Conservation (phyloP, 495 filamentous ascomycete species). For the Daldinia grandis region DNA sequence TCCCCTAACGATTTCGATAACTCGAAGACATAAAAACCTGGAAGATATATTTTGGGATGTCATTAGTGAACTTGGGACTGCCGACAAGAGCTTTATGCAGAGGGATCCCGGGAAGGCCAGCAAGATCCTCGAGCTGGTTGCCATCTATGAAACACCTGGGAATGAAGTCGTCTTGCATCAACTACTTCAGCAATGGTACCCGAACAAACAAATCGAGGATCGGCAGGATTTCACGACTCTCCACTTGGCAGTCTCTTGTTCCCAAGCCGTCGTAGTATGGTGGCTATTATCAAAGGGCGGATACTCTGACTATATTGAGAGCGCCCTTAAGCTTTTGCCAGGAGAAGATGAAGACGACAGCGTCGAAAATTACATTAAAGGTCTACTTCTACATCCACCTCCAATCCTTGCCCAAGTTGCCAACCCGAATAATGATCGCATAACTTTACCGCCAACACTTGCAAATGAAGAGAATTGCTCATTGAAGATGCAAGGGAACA, state of each 20-base stretch:
- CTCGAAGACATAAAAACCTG: background rate
- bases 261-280: conserved; percentile 21
- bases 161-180: conserved; percentile 11
- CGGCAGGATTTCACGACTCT: conserved; percentile 16
- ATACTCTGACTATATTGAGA: conserved; percentile 19
- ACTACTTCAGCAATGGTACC: conserved; percentile 12
- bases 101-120: background rate
- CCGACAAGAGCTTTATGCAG: background rate
- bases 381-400: conserved; percentile 18
- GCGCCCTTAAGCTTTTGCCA: conserved; percentile 3
- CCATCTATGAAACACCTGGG: conserved; percentile 14
- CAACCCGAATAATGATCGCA: conserved; percentile 12
- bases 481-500: conserved; percentile 10
- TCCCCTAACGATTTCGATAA: conserved; percentile 20
- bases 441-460: conserved; percentile 3
- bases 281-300: conserved; percentile 33
- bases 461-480: background rate
- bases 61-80: conserved; percentile 2
- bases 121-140: conserved; percentile 10
- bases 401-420: conserved; percentile 12
- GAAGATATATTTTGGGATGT: conserved; percentile 1
- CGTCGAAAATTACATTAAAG: conserved; percentile 4
- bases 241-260: conserved; percentile 11
- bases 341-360: background rate
- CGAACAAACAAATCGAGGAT: background rate